Evolutionary conservation across 2,329 filamentous ascomycete genomes (phyloP).

Genomic region (Sporothrix luriei): DNA sequence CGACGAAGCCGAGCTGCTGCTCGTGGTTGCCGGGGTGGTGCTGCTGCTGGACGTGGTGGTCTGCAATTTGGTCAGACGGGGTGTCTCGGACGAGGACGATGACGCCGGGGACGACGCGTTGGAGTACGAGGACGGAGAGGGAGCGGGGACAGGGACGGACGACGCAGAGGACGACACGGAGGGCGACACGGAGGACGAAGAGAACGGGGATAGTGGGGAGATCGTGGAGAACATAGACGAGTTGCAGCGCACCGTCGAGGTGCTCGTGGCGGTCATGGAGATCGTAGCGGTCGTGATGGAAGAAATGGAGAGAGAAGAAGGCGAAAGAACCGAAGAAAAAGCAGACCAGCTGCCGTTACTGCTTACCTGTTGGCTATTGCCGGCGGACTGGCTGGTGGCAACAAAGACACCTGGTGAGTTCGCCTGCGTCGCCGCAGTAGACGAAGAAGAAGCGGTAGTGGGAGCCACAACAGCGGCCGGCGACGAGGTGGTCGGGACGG

Average conservation of each 20-base stretch:
- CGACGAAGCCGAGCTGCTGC: neutral
- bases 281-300: conserved; percentile 25
- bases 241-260: conserved; percentile 25
- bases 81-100: conserved; percentile 4
- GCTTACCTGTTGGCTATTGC: conserved; percentile 29
- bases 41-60: conserved; percentile 8
- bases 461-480: neutral
- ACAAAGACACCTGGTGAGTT: conserved; percentile 32
- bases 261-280: conserved; percentile 21
- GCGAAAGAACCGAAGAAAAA: conserved; percentile 17
- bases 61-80: conserved; percentile 25
- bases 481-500: neutral
- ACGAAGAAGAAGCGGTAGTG: conserved; percentile 23
- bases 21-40: conserved; percentile 3
- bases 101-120: neutral
- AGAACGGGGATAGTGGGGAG: neutral
- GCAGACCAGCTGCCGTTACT: conserved; percentile 29
- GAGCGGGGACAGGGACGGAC: too few relatives aligned
- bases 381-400: conserved; percentile 28
- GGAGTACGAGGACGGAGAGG: neutral
- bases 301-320: neutral
- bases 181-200: neutral
- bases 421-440: conserved; percentile 5
- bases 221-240: neutral
- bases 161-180: neutral